Evolutionary conservation across 192 early-diverging fungal species (phyloP), one percentile per base, ranked within the genome.

Genomic region (Coemansia javaensis): DNA sequence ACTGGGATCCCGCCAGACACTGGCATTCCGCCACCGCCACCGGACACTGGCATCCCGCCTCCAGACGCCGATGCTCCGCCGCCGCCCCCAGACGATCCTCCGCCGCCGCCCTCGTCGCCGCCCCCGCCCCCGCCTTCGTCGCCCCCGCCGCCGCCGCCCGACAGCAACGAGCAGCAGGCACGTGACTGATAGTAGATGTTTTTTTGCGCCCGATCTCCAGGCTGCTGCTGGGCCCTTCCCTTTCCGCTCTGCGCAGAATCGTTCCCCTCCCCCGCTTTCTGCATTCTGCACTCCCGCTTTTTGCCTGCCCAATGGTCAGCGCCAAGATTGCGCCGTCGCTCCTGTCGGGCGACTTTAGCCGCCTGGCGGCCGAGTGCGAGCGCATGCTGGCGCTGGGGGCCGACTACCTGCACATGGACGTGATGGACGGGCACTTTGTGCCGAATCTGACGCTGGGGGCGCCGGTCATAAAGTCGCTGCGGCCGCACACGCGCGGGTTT

Each of bases 401-500:
- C 6, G 91, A 98, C 67, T 91, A 85, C 77, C 69, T 91, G 53
- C 89, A 90, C 70, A 83, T 90, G 81, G 87, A 85, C 82, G 80
- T 98, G 13, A 95, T 98, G 94, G 90, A 91, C 56, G 88, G 94
- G 8, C 94, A 98, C 59, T 98, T 98, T 76, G 94, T 98, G 10
- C 94, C 94, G 41, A 98, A 98, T 76, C 74, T 98, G 31, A 94
- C 94, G 11, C 82, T 94, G 12, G 94, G 94, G 11, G 89, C 93
- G 4, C 94, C 94, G 15, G 85, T 98, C 34, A 89, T 98, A 60
- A 81, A 89, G 50, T 77, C 80, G 40, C 72, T 98, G 32, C 80
- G 90, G 35, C 85, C 88, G 58, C 90, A 93, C 70, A 86, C 91
- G 7, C 75, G 91, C 32, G 90, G 82, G n/a, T 94, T 93, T 63